Evolutionary conservation across 306 rosid species (phyloP), one percentile per base, ranked within the genome.

Genomic region (Cucumis hystrix): DNA sequence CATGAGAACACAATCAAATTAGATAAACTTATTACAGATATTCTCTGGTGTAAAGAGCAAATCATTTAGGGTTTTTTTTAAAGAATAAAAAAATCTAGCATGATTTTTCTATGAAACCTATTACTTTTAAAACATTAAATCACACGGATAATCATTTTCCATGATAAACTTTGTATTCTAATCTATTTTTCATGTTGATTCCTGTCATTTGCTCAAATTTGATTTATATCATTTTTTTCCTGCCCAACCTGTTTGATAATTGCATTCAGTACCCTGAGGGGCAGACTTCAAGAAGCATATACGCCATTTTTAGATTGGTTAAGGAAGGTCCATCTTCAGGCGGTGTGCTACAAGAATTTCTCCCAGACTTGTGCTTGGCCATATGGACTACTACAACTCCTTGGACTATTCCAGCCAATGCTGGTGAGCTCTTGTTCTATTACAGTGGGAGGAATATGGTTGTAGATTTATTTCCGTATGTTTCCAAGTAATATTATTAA

Each of bases 341-440:
- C 81, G 88, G 80, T 83, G 82, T 87, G 77, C 77, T 96, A 75
- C 80, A 87, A 83, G 97, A 92, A 30, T 88, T 87, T 80, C 76
- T 82, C 82, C 93, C 93, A 43, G 83, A 96, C 87, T 79, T 96
- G 85, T 89, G 84, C 81, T 79, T 96, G 89, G 93, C 99, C 79
- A 82, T 92, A 79, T 96, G 99, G 98, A 96, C 99, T 41, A 96
- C 99, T 41, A 96, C 99, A 67, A 96, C 98, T 83, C 98, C 99
- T 45, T 96, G 98, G 99, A 96, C 99, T 77, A 77, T 96, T 81
- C 99, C 98, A 78, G 99, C 98, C 82, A 96, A 96, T 82, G 98
- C 97, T 47, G 99, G 99, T 92, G 80, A 78, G 86, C 84, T 82
- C 84, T 60, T 72, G 67, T 56, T 78, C 72, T 64, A 45, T 70